Percentiles rank a stretch among this genome's conserved stretches.
These are phyloP conservation scores for Picea sitchensis DNA, from an alignment of 75 land plant genomes.

Conservation along the genomic window DNA sequence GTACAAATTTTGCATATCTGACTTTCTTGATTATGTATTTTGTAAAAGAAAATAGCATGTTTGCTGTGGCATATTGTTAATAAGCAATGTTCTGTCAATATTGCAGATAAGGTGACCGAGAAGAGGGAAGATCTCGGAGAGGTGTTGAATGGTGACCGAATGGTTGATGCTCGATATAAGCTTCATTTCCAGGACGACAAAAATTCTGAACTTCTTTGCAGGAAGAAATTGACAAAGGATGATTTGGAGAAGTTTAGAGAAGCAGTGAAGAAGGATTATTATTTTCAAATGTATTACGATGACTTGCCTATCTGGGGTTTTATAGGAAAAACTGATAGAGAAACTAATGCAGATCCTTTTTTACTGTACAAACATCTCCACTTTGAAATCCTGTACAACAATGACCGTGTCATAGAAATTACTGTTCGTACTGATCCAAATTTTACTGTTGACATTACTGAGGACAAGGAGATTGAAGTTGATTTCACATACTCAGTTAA, in stretches of 20 bases:
- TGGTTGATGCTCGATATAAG: constrained; percentile 60
- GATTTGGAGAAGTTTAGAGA: constrained; percentile 53
- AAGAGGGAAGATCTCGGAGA: constrained; percentile 82
- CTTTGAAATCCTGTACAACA: constrained; percentile 67
- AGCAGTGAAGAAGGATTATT: constrained; percentile 73
- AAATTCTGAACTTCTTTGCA: constrained; percentile 42
- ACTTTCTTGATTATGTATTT: background rate
- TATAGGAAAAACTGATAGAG: constrained; percentile 67
- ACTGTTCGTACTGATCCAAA: constrained; percentile 59
- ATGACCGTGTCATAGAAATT: constrained; percentile 74
- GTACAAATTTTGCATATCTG: constrained; percentile 2
- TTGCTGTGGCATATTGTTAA: background rate
- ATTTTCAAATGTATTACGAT: constrained; percentile 97
- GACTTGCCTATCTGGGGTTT: constrained; percentile 94
- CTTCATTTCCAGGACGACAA: constrained; percentile 60
- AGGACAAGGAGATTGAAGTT: constrained; percentile 56
- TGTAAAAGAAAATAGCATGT: background rate
- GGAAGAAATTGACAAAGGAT: constrained; percentile 35
- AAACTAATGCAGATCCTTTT: constrained; percentile 24
- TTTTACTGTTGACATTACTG: constrained; percentile 63
- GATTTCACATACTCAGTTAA: constrained; percentile 68
- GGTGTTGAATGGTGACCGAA: constrained; percentile 86
- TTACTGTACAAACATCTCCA: constrained; percentile 67
- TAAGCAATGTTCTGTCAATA: background rate
- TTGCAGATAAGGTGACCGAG: constrained; percentile 40